These are phyloP conservation scores for Russula earlei DNA, from an alignment of 768 basidiomycete genomes.

Conservation along the genomic window DNA sequence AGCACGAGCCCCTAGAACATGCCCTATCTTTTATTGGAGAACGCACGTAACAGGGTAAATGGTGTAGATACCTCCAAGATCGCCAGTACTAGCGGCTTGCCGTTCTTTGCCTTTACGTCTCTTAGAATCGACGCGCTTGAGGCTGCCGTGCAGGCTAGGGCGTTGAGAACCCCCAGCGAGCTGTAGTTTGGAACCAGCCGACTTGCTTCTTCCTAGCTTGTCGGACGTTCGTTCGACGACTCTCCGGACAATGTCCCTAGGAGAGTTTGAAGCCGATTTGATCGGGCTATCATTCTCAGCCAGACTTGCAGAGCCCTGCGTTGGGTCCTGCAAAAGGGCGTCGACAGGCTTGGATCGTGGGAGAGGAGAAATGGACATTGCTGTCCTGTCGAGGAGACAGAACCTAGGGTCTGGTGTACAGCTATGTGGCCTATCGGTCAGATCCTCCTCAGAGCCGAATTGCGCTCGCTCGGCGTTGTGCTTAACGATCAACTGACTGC, in stretches of 20 bases:
- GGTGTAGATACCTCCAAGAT: slow-evolving; percentile 13
- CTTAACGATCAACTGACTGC: background rate
- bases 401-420: background rate
- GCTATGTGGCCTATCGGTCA: background rate
- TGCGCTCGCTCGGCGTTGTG: background rate
- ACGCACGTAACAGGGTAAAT: background rate
- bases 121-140: slow-evolving; percentile 47
- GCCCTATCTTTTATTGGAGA: background rate
- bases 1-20: background rate
- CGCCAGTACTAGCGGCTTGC: slow-evolving; percentile 31
- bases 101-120: slow-evolving; percentile 43
- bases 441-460: background rate
- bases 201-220: slow-evolving; percentile 48
- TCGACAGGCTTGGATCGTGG: background rate
- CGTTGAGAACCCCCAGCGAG: slow-evolving; percentile 18
- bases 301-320: slow-evolving; percentile 10
- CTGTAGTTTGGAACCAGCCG: slow-evolving; percentile 18
- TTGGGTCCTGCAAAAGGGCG: background rate
- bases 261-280: slow-evolving; percentile 8
- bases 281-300: slow-evolving; percentile 3
- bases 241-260: slow-evolving; percentile 23
- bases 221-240: slow-evolving; percentile 48
- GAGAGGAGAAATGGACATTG: slow-evolving; percentile 6
- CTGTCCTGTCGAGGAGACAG: background rate
- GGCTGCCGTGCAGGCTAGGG: slow-evolving; percentile 28